Evolutionary conservation across 2,329 filamentous ascomycete genomes (phyloP).

Genomic region (Stachybotrys chartarum): DNA sequence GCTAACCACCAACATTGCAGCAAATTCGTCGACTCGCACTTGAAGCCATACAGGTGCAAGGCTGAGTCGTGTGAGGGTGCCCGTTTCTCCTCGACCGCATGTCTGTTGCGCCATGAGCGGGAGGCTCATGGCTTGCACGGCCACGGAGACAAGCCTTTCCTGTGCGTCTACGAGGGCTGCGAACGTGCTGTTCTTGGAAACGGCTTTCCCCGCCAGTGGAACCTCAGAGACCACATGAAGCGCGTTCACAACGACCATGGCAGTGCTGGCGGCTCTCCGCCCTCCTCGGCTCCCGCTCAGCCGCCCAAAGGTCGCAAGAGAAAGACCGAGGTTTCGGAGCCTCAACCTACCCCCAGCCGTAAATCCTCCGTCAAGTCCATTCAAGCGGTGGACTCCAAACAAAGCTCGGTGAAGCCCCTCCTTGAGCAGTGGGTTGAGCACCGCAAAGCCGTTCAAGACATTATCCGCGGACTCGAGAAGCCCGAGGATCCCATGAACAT

Average conservation of each 20-base stretch:
- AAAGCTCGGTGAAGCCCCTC: slow-evolving; percentile 29
- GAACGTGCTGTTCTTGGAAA: slow-evolving; percentile 76
- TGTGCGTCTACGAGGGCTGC: slow-evolving; percentile 82
- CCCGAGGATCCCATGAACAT: slow-evolving; percentile 46
- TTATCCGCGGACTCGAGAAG: slow-evolving; percentile 42
- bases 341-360: slow-evolving; percentile 31
- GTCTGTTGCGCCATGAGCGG: slow-evolving; percentile 87
- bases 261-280: slow-evolving; percentile 32
- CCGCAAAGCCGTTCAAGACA: slow-evolving; percentile 54
- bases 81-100: slow-evolving; percentile 91
- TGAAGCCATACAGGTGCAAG: slow-evolving; percentile 96
- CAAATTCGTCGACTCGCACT: slow-evolving; percentile 94
- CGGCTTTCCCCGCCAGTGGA: slow-evolving; percentile 93
- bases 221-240: slow-evolving; percentile 94
- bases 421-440: slow-evolving; percentile 54
- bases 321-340: slow-evolving; percentile 45
- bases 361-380: slow-evolving; percentile 40
- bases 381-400: slow-evolving; percentile 23
- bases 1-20: slow-evolving; percentile 34
- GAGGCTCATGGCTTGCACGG: slow-evolving; percentile 95
- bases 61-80: slow-evolving; percentile 73
- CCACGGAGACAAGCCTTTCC: slow-evolving; percentile 85
- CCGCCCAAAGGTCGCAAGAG: slow-evolving; percentile 48
- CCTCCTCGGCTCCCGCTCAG: slow-evolving; percentile 20
- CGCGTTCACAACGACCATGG: slow-evolving; percentile 70